Conservation (phyloP, 164 flowering plant genomes). For the Tinospora cordifolia region DNA sequence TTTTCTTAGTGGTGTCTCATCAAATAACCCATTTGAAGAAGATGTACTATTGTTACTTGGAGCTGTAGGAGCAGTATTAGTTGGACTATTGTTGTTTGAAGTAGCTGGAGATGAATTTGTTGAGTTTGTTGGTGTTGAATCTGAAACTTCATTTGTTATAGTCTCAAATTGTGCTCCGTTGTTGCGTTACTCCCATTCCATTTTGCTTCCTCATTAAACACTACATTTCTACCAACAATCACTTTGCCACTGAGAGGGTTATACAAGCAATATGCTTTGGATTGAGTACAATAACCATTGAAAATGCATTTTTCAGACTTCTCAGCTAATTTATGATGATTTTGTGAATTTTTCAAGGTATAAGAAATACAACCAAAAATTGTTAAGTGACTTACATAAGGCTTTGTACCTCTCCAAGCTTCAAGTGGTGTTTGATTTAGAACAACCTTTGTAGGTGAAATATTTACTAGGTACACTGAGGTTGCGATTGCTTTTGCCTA, state of each 20-base stretch:
- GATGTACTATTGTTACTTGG: no score
- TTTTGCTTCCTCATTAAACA: background rate
- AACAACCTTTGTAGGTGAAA: background rate
- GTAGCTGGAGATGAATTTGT: no score
- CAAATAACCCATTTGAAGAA: no score
- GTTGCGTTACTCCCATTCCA: no score
- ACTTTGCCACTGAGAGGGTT: background rate
- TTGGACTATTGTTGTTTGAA: background rate
- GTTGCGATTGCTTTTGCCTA: background rate
- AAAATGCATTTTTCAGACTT: background rate
- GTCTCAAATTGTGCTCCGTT: no score
- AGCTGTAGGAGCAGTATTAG: no score
- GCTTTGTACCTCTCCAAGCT: constrained; percentile 3
- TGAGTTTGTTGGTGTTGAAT: no score
- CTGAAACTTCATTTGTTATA: no score
- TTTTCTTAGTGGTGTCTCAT: no score
- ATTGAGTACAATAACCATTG: background rate
- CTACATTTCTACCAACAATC: background rate
- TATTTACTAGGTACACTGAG: background rate
- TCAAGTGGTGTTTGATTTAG: background rate
- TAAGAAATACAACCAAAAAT: constrained; percentile 4
- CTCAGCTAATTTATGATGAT: background rate
- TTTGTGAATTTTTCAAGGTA: background rate
- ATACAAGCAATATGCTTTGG: background rate
- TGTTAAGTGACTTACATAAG: background rate